Percentiles rank a stretch among this genome's conserved stretches.
Evolutionary conservation across 768 basidiomycete genomes (phyloP).

Genomic region (Boletus vermiculosoides): DNA sequence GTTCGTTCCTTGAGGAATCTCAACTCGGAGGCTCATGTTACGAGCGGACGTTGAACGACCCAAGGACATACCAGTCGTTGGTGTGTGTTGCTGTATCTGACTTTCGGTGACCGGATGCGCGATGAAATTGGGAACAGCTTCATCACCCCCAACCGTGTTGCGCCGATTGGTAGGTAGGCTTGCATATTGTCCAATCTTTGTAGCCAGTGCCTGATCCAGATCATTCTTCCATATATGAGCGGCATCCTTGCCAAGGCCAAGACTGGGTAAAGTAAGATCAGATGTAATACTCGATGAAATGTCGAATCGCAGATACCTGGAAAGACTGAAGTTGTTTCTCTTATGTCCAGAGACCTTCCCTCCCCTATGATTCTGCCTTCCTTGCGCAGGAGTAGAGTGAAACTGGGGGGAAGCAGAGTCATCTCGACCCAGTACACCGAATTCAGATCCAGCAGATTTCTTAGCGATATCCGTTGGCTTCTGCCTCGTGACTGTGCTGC

Average conservation of each 20-base stretch:
- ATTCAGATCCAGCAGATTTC: conserved; percentile 18
- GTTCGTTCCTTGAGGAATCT: conserved; percentile 49
- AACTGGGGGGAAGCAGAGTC: conserved; percentile 57
- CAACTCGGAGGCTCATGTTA: conserved; percentile 46
- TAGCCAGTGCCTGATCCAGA: conserved; percentile 49
- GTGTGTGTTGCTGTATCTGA: conserved; percentile 32
- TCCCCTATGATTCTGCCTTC: conserved; percentile 29
- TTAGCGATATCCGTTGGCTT: conserved; percentile 26
- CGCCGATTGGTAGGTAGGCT: conserved; percentile 40
- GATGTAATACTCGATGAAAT: too few relatives aligned
- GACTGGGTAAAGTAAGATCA: conserved; percentile 34
- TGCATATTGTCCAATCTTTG: conserved; percentile 39
- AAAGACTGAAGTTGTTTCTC: conserved; percentile 63
- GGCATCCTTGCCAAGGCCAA: conserved; percentile 61
- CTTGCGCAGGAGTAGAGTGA: conserved; percentile 60
- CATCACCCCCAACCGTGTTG: conserved; percentile 49
- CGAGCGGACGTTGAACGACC: conserved; percentile 43
- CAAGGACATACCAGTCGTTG: conserved; percentile 20
- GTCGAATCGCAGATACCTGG: conserved; percentile 40
- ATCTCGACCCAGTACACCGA: conserved; percentile 30
- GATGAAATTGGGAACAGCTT: conserved; percentile 35
- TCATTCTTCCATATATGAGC: conserved; percentile 57
- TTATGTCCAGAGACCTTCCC: conserved; percentile 55
- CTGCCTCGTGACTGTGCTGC: conserved; percentile 38
- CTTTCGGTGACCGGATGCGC: conserved; percentile 37